Percentiles rank a stretch among this genome's conserved stretches.
phyloP scores from a whole-genome alignment of 257 asterid genomes.

The Solanum boliviense region DNA sequence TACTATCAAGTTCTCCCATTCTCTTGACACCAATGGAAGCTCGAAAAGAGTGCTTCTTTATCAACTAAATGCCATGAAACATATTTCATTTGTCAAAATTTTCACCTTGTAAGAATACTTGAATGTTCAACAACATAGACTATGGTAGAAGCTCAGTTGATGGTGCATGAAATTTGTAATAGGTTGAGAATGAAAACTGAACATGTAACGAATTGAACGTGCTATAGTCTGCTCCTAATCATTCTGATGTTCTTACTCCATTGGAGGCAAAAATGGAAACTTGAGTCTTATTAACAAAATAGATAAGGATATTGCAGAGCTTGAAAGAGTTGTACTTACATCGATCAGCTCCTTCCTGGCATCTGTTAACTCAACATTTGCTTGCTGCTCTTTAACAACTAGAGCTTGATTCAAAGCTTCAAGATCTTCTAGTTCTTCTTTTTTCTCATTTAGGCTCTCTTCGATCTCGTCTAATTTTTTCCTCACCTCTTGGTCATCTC shows the following conservation, averaged over 20 bases:
- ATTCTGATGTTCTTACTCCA: background rate
- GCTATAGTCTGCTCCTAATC: background rate
- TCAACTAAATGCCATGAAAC: background rate
- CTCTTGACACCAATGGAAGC: slow-evolving; percentile 9
- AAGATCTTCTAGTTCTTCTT: slow-evolving; percentile 39
- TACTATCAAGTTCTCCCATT: slow-evolving; percentile 14
- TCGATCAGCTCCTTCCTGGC: slow-evolving; percentile 50
- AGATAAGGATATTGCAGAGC: background rate
- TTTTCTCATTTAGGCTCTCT: slow-evolving; percentile 46
- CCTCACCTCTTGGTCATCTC: slow-evolving; percentile 34
- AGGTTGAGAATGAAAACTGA: background rate
- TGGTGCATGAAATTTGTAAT: background rate
- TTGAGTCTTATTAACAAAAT: background rate
- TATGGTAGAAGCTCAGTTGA: background rate
- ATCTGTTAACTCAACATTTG: slow-evolving; percentile 59
- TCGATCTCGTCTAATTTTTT: slow-evolving; percentile 31
- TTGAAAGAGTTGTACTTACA: slow-evolving; percentile 25
- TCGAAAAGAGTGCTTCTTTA: background rate
- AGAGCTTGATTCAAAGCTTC: slow-evolving; percentile 37
- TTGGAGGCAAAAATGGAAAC: background rate
- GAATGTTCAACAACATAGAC: background rate
- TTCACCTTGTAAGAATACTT: background rate
- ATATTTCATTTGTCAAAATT: background rate
- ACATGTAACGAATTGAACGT: background rate
- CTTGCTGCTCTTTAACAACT: slow-evolving; percentile 37